A percentile compares a stretch with the other conserved stretches of the same genome.
Conservation (phyloP, 1,284 basidiomycete species). For the Irpex rosettiformis region DNA sequence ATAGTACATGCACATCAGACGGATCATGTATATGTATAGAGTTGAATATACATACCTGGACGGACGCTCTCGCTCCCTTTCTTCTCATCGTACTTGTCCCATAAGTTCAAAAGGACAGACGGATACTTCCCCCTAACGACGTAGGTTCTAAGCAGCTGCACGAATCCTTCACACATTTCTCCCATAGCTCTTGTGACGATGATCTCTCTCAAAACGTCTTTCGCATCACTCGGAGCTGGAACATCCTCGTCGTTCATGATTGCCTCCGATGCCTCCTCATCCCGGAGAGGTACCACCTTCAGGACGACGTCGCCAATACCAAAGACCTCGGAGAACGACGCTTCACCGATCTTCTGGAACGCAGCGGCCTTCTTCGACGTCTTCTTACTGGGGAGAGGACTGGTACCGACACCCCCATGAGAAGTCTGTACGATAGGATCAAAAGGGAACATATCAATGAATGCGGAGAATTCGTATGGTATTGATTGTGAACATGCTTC, state of each 20-base stretch:
- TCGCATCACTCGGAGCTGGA: slow-evolving; percentile 65
- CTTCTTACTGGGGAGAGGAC: slow-evolving; percentile 21
- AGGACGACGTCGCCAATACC: slow-evolving; percentile 81
- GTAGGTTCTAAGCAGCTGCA: slow-evolving; percentile 76
- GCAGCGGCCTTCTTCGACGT: slow-evolving; percentile 9
- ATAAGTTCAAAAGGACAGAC: slow-evolving; percentile 68
- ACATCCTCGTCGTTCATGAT: slow-evolving; percentile 38
- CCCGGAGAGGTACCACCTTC: slow-evolving; percentile 79
- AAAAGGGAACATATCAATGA: slow-evolving; percentile 73
- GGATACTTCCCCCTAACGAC: slow-evolving; percentile 88
- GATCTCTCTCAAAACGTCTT: slow-evolving; percentile 85
- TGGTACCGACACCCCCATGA: slow-evolving; percentile 17
- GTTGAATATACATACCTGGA: slow-evolving; percentile 72
- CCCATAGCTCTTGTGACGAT: slow-evolving; percentile 81
- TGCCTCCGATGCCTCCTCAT: slow-evolving; percentile 33
- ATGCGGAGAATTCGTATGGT: slow-evolving; percentile 73
- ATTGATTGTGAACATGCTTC: slow-evolving; percentile 63
- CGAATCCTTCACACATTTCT: slow-evolving; percentile 70
- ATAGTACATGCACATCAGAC: slow-evolving; percentile 4
- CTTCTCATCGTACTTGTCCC: slow-evolving; percentile 77
- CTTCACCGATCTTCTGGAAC: slow-evolving; percentile 91
- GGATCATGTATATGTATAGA: no score
- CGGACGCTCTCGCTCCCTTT: slow-evolving; percentile 83
- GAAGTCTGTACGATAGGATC: slow-evolving; percentile 52
- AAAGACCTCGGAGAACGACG: slow-evolving; percentile 97